phyloP scores from a whole-genome alignment of 805 yeast species.

The Myxozyma kluyveri region DNA sequence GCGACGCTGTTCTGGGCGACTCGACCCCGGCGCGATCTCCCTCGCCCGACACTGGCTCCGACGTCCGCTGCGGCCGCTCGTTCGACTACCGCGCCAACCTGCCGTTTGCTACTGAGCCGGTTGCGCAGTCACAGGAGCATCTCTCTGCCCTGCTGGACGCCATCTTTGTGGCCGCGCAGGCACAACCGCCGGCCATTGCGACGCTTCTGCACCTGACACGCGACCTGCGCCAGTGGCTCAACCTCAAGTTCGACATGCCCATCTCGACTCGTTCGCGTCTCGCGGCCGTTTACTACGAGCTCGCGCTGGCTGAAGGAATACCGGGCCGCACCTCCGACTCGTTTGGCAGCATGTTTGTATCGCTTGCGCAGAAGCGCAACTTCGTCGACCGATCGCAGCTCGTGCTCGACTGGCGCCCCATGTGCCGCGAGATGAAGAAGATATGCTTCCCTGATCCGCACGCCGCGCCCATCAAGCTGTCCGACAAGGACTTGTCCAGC shows the following conservation, averaged over 20 bases:
- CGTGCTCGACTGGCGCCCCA: slow-evolving; percentile 50
- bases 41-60: slow-evolving; percentile 2
- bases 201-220: slow-evolving; percentile 82
- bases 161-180: slow-evolving; percentile 70
- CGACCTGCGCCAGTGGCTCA: slow-evolving; percentile 73
- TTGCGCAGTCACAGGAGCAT: slow-evolving; percentile 66
- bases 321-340: slow-evolving; percentile 60
- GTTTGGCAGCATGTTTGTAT: slow-evolving; percentile 60
- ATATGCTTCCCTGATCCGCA: slow-evolving; percentile 25
- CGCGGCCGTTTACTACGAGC: slow-evolving; percentile 65
- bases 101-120: slow-evolving; percentile 73
- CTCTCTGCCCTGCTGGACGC: slow-evolving; percentile 77
- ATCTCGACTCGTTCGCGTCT: slow-evolving; percentile 56
- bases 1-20: no score
- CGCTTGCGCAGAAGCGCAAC: slow-evolving; percentile 51
- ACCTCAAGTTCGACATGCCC: slow-evolving; percentile 79
- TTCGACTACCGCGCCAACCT: slow-evolving; percentile 46
- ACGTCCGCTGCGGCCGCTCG: slow-evolving; percentile 37
- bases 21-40: neutral
- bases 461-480: neutral
- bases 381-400: slow-evolving; percentile 46
- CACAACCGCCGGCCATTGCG: slow-evolving; percentile 70
- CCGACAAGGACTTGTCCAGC: slow-evolving; percentile 8
- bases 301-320: slow-evolving; percentile 64
- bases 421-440: slow-evolving; percentile 41